Percentiles rank a stretch among this genome's conserved stretches.
phyloP scores from a whole-genome alignment of 805 yeast species.

The Yamadazyma scolyti region DNA sequence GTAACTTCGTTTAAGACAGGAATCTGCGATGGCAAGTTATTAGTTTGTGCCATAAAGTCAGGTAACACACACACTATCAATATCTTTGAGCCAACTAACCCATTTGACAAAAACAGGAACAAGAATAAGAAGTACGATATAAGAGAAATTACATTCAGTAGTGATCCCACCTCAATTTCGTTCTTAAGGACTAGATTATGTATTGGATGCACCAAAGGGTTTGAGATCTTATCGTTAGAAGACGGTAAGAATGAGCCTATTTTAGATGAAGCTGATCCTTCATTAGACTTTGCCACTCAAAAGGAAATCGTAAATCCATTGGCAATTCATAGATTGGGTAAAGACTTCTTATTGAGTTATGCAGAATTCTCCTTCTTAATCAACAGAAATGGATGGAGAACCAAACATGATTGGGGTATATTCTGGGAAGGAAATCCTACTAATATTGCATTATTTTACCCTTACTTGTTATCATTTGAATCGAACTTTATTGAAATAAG shows the following conservation, averaged over 20 bases:
- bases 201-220: slow-evolving; percentile 95
- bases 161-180: slow-evolving; percentile 90
- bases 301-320: slow-evolving; percentile 79
- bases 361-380: slow-evolving; percentile 93
- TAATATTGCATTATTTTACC: slow-evolving; percentile 89
- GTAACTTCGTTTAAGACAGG: slow-evolving; percentile 91
- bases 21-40: slow-evolving; percentile 81
- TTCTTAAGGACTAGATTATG: slow-evolving; percentile 85
- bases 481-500: slow-evolving; percentile 87
- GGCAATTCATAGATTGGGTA: slow-evolving; percentile 85
- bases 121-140: slow-evolving; percentile 60
- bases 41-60: slow-evolving; percentile 85
- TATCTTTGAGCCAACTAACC: slow-evolving; percentile 87
- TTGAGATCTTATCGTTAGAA: slow-evolving; percentile 86
- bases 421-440: slow-evolving; percentile 97
- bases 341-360: slow-evolving; percentile 83
- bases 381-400: slow-evolving; percentile 94
- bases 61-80: slow-evolving; percentile 77
- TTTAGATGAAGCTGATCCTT: slow-evolving; percentile 97
- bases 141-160: slow-evolving; percentile 73
- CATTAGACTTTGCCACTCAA: slow-evolving; percentile 87
- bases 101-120: slow-evolving; percentile 55
- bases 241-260: slow-evolving; percentile 84
- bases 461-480: slow-evolving; percentile 89
- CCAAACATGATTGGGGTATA: slow-evolving; percentile 88